A percentile compares a stretch with the other conserved stretches of the same genome.
phyloP scores from a whole-genome alignment of 805 yeast genomes.

The Nakazawaea holstii region DNA sequence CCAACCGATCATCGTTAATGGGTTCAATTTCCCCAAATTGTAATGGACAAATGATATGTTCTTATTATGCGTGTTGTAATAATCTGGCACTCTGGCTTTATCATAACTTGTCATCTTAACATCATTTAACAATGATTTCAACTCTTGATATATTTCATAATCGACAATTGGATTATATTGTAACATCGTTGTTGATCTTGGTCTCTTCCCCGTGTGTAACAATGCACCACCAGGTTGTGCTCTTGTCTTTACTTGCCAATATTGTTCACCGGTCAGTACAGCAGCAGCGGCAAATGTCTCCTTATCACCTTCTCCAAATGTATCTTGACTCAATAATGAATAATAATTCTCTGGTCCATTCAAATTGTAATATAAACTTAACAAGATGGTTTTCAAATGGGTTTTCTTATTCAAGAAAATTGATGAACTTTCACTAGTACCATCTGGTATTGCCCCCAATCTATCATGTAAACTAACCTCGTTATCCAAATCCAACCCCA shows the following conservation, averaged over 20 bases:
- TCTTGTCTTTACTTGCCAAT: slow-evolving; percentile 21
- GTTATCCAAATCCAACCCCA: slow-evolving; percentile 6
- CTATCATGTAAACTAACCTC: slow-evolving; percentile 45
- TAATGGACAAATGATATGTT: slow-evolving; percentile 9
- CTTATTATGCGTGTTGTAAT: slow-evolving; percentile 3
- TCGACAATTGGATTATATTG: slow-evolving; percentile 32
- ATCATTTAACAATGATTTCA: not conserved
- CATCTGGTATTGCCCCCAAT: slow-evolving; percentile 51
- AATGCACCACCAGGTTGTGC: slow-evolving; percentile 38
- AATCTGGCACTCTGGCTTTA: slow-evolving; percentile 8
- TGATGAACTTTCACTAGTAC: slow-evolving; percentile 59
- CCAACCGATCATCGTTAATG: slow-evolving; percentile 9
- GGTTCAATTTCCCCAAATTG: slow-evolving; percentile 10
- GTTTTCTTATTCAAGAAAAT: slow-evolving; percentile 45
- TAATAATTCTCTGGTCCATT: slow-evolving; percentile 55
- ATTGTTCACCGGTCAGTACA: slow-evolving; percentile 36
- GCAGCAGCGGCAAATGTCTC: slow-evolving; percentile 65
- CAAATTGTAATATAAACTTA: slow-evolving; percentile 52
- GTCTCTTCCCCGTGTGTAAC: slow-evolving; percentile 10
- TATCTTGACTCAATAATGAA: slow-evolving; percentile 53
- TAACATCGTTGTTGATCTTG: slow-evolving; percentile 10
- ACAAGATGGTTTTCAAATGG: slow-evolving; percentile 45
- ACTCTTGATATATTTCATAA: slow-evolving; percentile 16
- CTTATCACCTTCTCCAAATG: slow-evolving; percentile 67
- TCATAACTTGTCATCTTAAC: not conserved